Base-by-base conservation (phyloP, 306 rosid genomes). In the Sophora flavescens region DNA sequence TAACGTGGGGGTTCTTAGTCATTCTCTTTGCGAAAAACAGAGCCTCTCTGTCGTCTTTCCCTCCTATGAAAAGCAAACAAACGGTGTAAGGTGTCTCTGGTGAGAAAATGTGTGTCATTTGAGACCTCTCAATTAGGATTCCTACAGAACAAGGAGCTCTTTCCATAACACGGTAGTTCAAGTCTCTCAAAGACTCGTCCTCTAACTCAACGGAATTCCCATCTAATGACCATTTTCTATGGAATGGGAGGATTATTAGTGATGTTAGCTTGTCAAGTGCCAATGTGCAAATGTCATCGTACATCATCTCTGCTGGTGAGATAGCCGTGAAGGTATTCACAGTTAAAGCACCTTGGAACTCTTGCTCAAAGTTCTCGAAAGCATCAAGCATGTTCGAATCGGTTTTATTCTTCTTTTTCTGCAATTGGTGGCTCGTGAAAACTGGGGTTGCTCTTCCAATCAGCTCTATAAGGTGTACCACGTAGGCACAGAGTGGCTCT, bases 101-200 rank as follows among this genome's bases (percentile, higher is more conserved):
- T 2, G 88, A 30, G 70, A 59, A 68, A 4, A 47, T 4, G 2
- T 81, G 85, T 1, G 84, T 62, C 36, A 84, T 64, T 36, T 79
- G 85, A 11, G 88, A 86, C 5, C 82, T 80, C 36, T 88, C 85
- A 1, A 78, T 86, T 0, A 89, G 52, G 6, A 93, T 79, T 1
- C 86, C 97, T 0, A 93, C 88, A 0, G 98, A 89, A 50, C 97
- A 89, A 0, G 97, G 98, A 0, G 98, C 92, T 59, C 82, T 77
- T 18, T 88, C 81, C 15, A 93, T 76, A 13, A 89, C 85, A 0
- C 80, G 76, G 5, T 3, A 28, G 66, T 91, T 93, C 7, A 93
- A 30, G 5, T 84, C 84, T 52, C 92, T 73, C 3, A 82, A 1
- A 1, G 59, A 17, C 11, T 66, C 83, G 63, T 91, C 93, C 0